These are phyloP conservation scores for Cyclotella kingstonii DNA, from an alignment of 108 stramenopile genomes.

Conservation along the genomic window DNA sequence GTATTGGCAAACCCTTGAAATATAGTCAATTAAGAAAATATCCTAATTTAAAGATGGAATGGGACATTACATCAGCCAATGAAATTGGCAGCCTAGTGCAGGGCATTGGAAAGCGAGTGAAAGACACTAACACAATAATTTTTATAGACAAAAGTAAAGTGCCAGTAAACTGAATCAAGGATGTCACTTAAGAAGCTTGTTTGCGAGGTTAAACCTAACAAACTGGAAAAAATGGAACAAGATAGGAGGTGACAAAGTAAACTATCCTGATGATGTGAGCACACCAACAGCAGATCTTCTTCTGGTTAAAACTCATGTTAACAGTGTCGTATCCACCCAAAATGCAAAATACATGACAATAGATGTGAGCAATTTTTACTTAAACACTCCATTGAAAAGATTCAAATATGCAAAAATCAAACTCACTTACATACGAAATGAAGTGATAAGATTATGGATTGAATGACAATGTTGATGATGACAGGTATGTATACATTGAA, in stretches of 20 bases:
- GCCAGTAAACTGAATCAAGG: neutral
- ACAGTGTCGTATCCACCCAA: conserved; percentile 41
- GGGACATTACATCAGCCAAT: neutral
- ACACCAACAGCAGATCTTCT: conserved; percentile 40
- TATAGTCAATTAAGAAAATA: conserved; percentile 3
- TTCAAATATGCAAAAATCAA: conserved; percentile 39
- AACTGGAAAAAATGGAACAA: conserved; percentile 26
- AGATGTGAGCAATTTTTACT: conserved; percentile 49
- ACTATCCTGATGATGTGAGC: conserved; percentile 19
- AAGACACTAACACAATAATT: conserved; percentile 35
- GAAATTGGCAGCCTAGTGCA: conserved; percentile 17
- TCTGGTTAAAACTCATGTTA: conserved; percentile 42
- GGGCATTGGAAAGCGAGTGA: neutral
- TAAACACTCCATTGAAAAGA: conserved; percentile 21
- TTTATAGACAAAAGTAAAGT: conserved; percentile 23
- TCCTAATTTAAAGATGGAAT: neutral
- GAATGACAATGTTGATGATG: conserved; percentile 1
- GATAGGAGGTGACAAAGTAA: conserved; percentile 37
- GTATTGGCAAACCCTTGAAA: conserved; percentile 16
- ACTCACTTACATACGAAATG: conserved; percentile 14
- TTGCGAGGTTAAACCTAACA: conserved; percentile 27
- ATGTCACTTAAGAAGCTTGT: conserved; percentile 28
- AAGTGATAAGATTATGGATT: conserved; percentile 34
- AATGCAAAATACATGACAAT: conserved; percentile 37
- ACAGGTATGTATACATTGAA: conserved; percentile 10